Conservation (phyloP, 1,139 yeast species). For the Yamadazyma songkhlaensis region DNA sequence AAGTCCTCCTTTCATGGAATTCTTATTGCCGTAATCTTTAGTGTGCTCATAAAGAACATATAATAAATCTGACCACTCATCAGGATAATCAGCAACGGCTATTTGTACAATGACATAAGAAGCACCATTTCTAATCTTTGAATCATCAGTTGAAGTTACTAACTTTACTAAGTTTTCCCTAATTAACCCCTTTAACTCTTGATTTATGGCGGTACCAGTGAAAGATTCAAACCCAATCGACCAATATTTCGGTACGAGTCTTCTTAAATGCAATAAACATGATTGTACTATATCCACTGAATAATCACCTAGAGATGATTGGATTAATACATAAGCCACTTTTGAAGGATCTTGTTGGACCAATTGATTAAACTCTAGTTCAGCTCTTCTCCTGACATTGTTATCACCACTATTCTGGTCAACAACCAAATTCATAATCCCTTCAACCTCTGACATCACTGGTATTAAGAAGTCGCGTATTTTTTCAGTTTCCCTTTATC, state of each 20-base stretch:
- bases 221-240: conserved; percentile 80
- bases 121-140: conserved; percentile 66
- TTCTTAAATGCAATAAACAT: conserved; percentile 65
- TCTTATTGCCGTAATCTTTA: conserved; percentile 24
- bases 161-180: conserved; percentile 52
- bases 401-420: conserved; percentile 41
- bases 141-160: conserved; percentile 47
- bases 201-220: conserved; percentile 61
- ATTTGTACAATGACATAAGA: conserved; percentile 80
- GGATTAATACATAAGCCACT: conserved; percentile 27
- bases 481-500: neutral
- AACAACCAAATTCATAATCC: conserved; percentile 16
- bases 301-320: conserved; percentile 18
- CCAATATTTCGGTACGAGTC: conserved; percentile 77
- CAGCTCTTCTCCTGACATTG: conserved; percentile 31
- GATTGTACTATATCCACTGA: conserved; percentile 53
- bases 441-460: neutral
- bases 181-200: conserved; percentile 47
- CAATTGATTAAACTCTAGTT: conserved; percentile 28
- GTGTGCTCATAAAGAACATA: conserved; percentile 44
- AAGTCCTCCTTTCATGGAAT: conserved; percentile 59
- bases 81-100: conserved; percentile 90
- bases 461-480: neutral
- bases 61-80: conserved; percentile 86
- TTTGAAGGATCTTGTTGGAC: conserved; percentile 30